Evolutionary conservation across 306 rosid genomes (phyloP), one percentile per base, ranked within the genome.

Genomic region (Castanea sativa): DNA sequence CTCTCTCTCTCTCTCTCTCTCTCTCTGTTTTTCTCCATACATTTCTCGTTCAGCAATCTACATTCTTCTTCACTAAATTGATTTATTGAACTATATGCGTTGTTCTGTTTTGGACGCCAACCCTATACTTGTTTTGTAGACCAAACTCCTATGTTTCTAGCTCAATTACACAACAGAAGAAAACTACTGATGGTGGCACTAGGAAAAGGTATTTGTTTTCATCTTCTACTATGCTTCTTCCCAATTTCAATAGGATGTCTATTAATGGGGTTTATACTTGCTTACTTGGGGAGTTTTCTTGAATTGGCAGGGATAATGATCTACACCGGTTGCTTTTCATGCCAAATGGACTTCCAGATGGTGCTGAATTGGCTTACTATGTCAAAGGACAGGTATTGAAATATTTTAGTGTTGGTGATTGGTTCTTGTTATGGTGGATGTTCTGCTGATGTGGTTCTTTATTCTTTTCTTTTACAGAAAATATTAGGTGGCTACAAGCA

Each of bases 331-430:
- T 96, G 75, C 91, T 96, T 67, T 96, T 96, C 81, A 88, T 96
- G 97, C 98, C 98, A 76, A 93, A 93, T 69, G 99, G 98, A 73
- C 92, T 96, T 68, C 99, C 98, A 6, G 96, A 96, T 85, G 99
- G 99, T 52, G 94, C 99, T 77, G 97, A 96, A 82, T 87, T 96
- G 89, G 97, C 97, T 43, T 96, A 93, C 89, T 91, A 87, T 77
- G 91, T 96, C 79, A 96, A 96, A 76, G 98, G 98, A 78, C 99
- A 93, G 97, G 99, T 96, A 79, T 75, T 55, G 14, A 55, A 18
- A 29, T 20, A 61, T 57, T 32, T 78, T n/a, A 56, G 52, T 23
- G 11, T 41, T 87, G 77, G 69, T 56, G 55, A 20, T 79, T 59
- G 56, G 32, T 67, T 80, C 55, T 70, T 76, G 60, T 73, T 33